phyloP scores from a whole-genome alignment of 2,329 filamentous ascomycete genomes.

The Alternaria alternata region DNA sequence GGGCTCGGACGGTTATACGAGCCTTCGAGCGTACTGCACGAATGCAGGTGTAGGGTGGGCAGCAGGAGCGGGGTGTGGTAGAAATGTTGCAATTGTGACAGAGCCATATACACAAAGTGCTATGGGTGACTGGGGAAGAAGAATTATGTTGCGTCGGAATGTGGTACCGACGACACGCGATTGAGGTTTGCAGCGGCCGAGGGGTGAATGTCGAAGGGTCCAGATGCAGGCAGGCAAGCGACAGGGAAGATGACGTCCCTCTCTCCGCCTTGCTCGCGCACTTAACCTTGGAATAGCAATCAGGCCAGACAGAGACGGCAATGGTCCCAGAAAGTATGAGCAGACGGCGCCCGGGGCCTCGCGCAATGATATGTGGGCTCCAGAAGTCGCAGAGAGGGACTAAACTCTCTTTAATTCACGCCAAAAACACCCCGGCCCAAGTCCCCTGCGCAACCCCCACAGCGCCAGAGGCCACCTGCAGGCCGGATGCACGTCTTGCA shows the following conservation, averaged over 20 bases:
- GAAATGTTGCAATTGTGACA: slow-evolving; percentile 31
- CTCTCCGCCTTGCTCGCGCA: slow-evolving; percentile 5
- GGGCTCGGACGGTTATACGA: slow-evolving; percentile 46
- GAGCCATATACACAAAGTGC: slow-evolving; percentile 45
- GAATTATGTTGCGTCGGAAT: slow-evolving; percentile 1
- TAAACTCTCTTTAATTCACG: slow-evolving; percentile 20
- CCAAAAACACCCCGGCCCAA: slow-evolving; percentile 11
- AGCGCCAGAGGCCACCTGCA: slow-evolving; percentile 31
- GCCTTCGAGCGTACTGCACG: slow-evolving; percentile 31
- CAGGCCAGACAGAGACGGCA: slow-evolving; percentile 1
- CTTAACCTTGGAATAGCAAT: slow-evolving; percentile 1
- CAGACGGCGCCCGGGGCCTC: slow-evolving; percentile 5
- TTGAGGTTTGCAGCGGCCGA: slow-evolving; percentile 2
- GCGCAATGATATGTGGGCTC: slow-evolving; percentile 24
- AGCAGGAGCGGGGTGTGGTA: slow-evolving; percentile 29
- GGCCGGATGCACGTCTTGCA: slow-evolving; percentile 27
- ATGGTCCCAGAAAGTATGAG: slow-evolving; percentile 5
- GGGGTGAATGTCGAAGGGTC: background rate
- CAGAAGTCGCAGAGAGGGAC: slow-evolving; percentile 13
- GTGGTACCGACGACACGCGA: slow-evolving; percentile 4
- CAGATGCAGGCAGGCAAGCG: background rate
- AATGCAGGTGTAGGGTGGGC: slow-evolving; percentile 28
- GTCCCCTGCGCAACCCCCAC: slow-evolving; percentile 32
- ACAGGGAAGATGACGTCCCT: slow-evolving; percentile 17
- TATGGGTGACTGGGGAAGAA: background rate